Evolutionary conservation across 129 eudicot species (phyloP).

Genomic region (Chrysanthemum lavandulifolium): DNA sequence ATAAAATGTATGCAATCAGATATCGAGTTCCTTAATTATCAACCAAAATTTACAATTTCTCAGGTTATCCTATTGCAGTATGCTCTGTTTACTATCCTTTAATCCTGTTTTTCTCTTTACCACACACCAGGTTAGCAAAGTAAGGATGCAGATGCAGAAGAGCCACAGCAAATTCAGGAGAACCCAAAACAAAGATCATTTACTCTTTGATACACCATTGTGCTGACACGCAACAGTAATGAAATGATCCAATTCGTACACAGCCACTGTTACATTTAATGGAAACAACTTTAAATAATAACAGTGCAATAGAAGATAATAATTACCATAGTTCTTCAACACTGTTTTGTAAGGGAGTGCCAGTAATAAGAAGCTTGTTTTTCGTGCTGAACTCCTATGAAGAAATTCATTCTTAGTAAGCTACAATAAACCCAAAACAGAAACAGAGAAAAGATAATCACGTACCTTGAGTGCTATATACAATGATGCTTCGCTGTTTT

Average conservation of each 20-base stretch:
- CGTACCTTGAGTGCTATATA: conserved; percentile 82
- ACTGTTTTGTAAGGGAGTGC: conserved; percentile 97
- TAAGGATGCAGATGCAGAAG: neutral
- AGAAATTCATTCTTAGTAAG: conserved; percentile 13
- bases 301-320: neutral
- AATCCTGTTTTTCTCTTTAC: neutral
- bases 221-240: neutral
- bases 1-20: too few relatives aligned
- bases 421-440: conserved; percentile 12
- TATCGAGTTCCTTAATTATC: too few relatives aligned
- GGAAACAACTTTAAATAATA: conserved; percentile 6
- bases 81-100: neutral
- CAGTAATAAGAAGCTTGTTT: conserved; percentile 98
- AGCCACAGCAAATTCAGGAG: neutral
- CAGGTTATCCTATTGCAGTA: too few relatives aligned
- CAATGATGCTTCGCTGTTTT: conserved; percentile 96
- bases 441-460: neutral
- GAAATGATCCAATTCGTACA: neutral
- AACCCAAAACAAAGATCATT: neutral
- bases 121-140: neutral
- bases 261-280: neutral
- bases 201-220: neutral
- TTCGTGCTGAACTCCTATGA: conserved; percentile 92
- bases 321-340: conserved; percentile 97
- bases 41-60: too few relatives aligned